Evolutionary conservation across 1,284 basidiomycete genomes (phyloP), one percentile per base, ranked within the genome.

Genomic region (Heterobasidion irregulare): DNA sequence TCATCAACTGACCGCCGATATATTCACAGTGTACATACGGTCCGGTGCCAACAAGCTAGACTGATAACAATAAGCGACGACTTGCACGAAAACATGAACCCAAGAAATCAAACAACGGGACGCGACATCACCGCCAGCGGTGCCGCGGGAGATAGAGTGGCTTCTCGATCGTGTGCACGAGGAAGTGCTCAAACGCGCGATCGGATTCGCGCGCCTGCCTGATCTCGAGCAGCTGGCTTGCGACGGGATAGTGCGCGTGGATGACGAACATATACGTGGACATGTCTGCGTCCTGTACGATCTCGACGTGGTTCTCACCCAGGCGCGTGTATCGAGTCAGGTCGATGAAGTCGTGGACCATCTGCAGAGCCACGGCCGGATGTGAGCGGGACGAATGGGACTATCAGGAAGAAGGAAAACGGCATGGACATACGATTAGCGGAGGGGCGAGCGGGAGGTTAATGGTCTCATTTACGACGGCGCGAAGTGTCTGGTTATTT

Each of bases 211-310:
- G 49, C 9, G 12, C n/a, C 32, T 34, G 9, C 33, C 33, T 35
- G 5, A 50, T 9, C 49, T 50, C 49, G 12, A 35, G 33, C 10
- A 53, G 41, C 44, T 53, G 52, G 10, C 26, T 41, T 8, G 32
- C 41, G 15, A 35, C 33, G 15, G 52, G 52, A 13, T 53, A 41
- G n/a, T 53, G 52, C 38, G 52, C 52, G 10, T 43, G 19, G 15
- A 53, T 36, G 52, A 53, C 36, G 52, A 53, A 46, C 16, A 53
- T 32, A 32, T 9, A 53, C 15, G 44, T 43, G 5, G 52, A 45
- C 52, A 46, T 44, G 26, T 53, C 43, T 9, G 15, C 19, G 15
- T 44, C 26, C 19, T 53, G 52, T 41, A 16, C 8, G 8, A 53
- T 44, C 32, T 53, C 36, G 13, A 53, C 26, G 36, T n/a, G 16